Percentiles rank a stretch among this genome's conserved stretches.
phyloP scores from a whole-genome alignment of 495 filamentous ascomycete genomes.

The Elaphomyces granulatus region DNA sequence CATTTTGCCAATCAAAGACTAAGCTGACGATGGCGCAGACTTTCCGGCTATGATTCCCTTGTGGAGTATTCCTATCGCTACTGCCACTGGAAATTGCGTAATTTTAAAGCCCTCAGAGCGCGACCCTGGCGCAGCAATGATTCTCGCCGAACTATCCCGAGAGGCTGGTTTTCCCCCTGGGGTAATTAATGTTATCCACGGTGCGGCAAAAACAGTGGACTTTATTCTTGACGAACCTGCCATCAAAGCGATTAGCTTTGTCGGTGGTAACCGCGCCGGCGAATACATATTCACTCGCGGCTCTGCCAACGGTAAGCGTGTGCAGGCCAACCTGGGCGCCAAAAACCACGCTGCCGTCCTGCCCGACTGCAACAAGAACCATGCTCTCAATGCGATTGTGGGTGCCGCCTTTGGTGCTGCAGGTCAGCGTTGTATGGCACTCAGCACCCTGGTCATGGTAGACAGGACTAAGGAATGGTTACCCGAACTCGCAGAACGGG shows the following conservation, averaged over 20 bases:
- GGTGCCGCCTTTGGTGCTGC: slow-evolving; percentile 95
- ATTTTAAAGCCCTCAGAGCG: slow-evolving; percentile 96
- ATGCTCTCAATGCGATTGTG: slow-evolving; percentile 83
- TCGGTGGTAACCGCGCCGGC: slow-evolving; percentile 90
- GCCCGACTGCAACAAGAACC: slow-evolving; percentile 97
- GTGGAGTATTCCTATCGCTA: slow-evolving; percentile 93
- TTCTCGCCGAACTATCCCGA: slow-evolving; percentile 79
- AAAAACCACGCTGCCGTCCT: slow-evolving; percentile 97
- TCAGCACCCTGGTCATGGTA: slow-evolving; percentile 87
- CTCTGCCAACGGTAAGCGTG: slow-evolving; percentile 80
- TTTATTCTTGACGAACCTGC: slow-evolving; percentile 93
- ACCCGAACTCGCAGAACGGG: slow-evolving; percentile 76
- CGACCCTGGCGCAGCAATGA: slow-evolving; percentile 97
- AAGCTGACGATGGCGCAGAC: slow-evolving; percentile 42
- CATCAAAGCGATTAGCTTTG: slow-evolving; percentile 97
- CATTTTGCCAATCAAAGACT: slow-evolving; percentile 10
- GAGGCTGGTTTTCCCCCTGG: slow-evolving; percentile 90
- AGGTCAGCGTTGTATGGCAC: slow-evolving; percentile 94
- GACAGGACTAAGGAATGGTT: slow-evolving; percentile 92
- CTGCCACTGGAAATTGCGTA: slow-evolving; percentile 84
- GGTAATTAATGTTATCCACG: slow-evolving; percentile 91
- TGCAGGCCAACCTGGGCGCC: slow-evolving; percentile 96
- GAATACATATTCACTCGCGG: slow-evolving; percentile 91
- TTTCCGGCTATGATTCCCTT: slow-evolving; percentile 99
- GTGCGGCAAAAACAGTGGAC: slow-evolving; percentile 79